Evolutionary conservation across 2,329 filamentous ascomycete genomes (phyloP).

Genomic region (Colletotrichum chrysophilum): DNA sequence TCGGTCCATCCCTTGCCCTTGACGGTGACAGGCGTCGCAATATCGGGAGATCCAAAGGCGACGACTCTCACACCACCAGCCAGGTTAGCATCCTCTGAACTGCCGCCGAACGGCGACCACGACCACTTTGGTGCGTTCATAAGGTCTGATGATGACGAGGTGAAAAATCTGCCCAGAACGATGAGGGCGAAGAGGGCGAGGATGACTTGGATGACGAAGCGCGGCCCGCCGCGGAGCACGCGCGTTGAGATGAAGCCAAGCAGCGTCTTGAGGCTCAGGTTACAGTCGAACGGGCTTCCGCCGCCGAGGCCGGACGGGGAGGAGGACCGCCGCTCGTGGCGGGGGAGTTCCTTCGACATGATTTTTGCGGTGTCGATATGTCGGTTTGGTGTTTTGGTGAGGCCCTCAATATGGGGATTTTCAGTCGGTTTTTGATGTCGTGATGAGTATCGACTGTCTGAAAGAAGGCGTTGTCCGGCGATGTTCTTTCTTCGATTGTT

Average conservation of each 20-base stretch:
- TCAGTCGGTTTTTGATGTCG: not conserved
- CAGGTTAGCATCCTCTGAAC: not conserved
- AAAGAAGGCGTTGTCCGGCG: not conserved
- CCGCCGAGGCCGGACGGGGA: not conserved
- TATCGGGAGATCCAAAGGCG: constrained; percentile 54
- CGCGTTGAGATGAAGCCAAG: constrained; percentile 46
- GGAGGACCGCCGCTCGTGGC: constrained; percentile 6
- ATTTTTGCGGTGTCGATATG: not conserved
- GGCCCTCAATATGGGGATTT: not conserved
- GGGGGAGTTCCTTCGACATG: constrained; percentile 15
- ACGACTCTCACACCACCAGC: constrained; percentile 50
- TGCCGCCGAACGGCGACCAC: constrained; percentile 18
- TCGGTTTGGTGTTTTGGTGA: not conserved
- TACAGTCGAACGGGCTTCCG: not conserved
- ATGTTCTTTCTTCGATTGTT: not conserved
- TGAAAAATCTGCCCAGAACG: constrained; percentile 31
- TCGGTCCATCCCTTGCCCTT: constrained; percentile 49
- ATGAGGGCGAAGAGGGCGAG: constrained; percentile 26
- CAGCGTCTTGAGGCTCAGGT: constrained; percentile 31
- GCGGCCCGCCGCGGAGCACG: constrained; percentile 39
- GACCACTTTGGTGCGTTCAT: not conserved
- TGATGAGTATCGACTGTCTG: not conserved
- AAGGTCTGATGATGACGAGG: not conserved
- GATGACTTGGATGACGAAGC: constrained; percentile 31
- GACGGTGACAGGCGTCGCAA: constrained; percentile 38